These are phyloP conservation scores for Salvia splendens DNA, from an alignment of 257 asterid species.

Conservation along the genomic window DNA sequence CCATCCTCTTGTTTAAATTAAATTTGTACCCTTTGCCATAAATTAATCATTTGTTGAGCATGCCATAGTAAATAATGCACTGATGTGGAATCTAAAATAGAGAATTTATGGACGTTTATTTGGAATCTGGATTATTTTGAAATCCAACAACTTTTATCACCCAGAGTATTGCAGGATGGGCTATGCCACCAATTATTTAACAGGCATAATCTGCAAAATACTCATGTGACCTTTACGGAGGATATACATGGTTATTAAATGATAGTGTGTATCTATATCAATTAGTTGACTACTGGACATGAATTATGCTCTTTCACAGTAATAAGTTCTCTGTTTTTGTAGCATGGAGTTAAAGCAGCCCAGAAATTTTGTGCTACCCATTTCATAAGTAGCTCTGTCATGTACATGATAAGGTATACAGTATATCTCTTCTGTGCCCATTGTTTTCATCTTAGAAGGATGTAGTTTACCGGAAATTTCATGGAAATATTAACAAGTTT, in stretches of 20 bases:
- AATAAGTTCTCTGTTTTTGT: slow-evolving; percentile 40
- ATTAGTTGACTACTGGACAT: slow-evolving; percentile 10
- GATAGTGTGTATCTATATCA: slow-evolving; percentile 14
- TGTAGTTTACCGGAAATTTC: slow-evolving; percentile 20
- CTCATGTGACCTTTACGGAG: slow-evolving; percentile 16
- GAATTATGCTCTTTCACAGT: slow-evolving; percentile 14
- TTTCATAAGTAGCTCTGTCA: slow-evolving; percentile 89
- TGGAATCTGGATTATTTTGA: neutral
- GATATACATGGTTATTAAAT: slow-evolving; percentile 15
- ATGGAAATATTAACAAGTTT: slow-evolving; percentile 5
- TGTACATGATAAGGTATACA: slow-evolving; percentile 89
- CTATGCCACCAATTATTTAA: neutral
- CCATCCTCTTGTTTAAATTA: neutral
- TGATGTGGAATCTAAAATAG: too few relatives aligned
- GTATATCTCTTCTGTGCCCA: slow-evolving; percentile 26
- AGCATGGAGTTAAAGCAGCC: slow-evolving; percentile 88
- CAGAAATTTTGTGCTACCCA: slow-evolving; percentile 76
- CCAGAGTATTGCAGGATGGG: slow-evolving; percentile 11
- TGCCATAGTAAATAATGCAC: too few relatives aligned
- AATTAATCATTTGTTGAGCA: too few relatives aligned
- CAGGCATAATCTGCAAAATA: slow-evolving; percentile 16
- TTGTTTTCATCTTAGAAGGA: slow-evolving; percentile 25
- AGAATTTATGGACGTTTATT: neutral
- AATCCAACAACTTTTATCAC: neutral
- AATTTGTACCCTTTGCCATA: neutral